These are phyloP conservation scores for Pistacia atlantica DNA, from an alignment of 345 rosid genomes.

Conservation along the genomic window DNA sequence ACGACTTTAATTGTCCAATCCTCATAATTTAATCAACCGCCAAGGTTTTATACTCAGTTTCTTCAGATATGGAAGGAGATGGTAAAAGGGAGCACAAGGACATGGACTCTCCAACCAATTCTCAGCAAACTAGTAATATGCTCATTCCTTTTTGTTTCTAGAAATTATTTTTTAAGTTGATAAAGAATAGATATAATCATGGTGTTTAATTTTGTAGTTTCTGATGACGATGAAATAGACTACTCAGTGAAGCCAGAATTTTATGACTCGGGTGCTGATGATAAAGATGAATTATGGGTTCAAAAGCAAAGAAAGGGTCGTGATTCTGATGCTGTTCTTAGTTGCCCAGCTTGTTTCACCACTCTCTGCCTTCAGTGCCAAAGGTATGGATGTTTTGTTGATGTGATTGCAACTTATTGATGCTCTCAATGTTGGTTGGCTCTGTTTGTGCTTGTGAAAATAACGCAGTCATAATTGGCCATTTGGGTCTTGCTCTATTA, in stretches of 20 bases:
- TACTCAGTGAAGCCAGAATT: conserved; percentile 69
- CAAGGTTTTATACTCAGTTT: no score
- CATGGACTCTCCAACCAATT: conserved; percentile 39
- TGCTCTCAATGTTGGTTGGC: not conserved
- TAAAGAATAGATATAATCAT: not conserved
- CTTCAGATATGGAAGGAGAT: conserved; percentile 23
- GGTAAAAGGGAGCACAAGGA: not conserved
- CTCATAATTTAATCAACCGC: no score
- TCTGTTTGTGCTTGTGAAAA: not conserved
- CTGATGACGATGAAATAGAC: conserved; percentile 79
- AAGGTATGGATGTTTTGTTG: conserved; percentile 43
- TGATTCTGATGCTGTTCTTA: conserved; percentile 74
- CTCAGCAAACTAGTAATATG: conserved; percentile 45
- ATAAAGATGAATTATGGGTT: conserved; percentile 71
- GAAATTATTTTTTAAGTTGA: no score
- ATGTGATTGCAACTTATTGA: not conserved
- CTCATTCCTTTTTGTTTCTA: not conserved
- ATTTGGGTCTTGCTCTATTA: not conserved
- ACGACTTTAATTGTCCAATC: no score
- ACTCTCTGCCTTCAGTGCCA: conserved; percentile 79
- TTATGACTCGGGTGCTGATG: conserved; percentile 71
- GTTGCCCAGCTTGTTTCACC: conserved; percentile 90
- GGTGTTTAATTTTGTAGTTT: conserved; percentile 42
- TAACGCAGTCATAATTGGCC: not conserved
- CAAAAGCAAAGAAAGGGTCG: conserved; percentile 52